Percentiles rank a stretch among this genome's conserved stretches.
phyloP scores from a whole-genome alignment of 2,329 filamentous ascomycete genomes.

The Alternaria arbusti region DNA sequence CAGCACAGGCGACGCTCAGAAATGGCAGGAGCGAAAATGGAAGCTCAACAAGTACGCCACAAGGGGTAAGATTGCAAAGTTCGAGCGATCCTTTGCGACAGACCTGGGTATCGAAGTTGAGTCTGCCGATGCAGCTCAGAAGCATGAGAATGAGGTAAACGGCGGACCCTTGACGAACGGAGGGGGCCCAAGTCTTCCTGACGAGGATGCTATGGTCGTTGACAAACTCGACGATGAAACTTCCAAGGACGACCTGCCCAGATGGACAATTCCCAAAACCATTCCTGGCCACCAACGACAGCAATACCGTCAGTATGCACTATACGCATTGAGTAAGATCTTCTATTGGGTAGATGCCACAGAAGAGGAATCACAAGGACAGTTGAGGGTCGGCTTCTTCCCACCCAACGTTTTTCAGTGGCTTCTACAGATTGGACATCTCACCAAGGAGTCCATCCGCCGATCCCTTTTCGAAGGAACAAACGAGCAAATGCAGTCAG shows the following conservation, averaged over 20 bases:
- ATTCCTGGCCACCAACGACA: slow-evolving; percentile 55
- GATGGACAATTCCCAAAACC: slow-evolving; percentile 55
- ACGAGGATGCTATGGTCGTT: slow-evolving; percentile 22
- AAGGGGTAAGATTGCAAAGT: slow-evolving; percentile 47
- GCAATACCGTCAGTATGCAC: slow-evolving; percentile 69
- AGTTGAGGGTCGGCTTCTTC: slow-evolving; percentile 53
- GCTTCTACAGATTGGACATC: slow-evolving; percentile 63
- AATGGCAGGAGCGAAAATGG: slow-evolving; percentile 37
- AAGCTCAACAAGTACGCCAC: slow-evolving; percentile 48
- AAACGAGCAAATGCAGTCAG: slow-evolving; percentile 51
- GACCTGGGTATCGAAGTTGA: slow-evolving; percentile 47
- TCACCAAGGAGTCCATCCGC: slow-evolving; percentile 54
- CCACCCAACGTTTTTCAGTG: slow-evolving; percentile 63
- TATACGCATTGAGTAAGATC: slow-evolving; percentile 59
- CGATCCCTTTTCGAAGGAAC: slow-evolving; percentile 44
- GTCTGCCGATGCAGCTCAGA: slow-evolving; percentile 19
- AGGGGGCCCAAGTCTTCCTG: slow-evolving; percentile 23
- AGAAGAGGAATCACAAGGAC: slow-evolving; percentile 17
- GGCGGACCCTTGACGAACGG: slow-evolving; percentile 32
- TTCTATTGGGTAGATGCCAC: slow-evolving; percentile 45
- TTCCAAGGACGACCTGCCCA: slow-evolving; percentile 41
- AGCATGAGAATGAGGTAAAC: slow-evolving; percentile 26
- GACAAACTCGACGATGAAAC: slow-evolving; percentile 23
- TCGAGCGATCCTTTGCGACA: slow-evolving; percentile 50
- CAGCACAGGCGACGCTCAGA: slow-evolving; percentile 20